phyloP scores from a whole-genome alignment of 208 protist genomes.

The Borovskyia barvae region DNA sequence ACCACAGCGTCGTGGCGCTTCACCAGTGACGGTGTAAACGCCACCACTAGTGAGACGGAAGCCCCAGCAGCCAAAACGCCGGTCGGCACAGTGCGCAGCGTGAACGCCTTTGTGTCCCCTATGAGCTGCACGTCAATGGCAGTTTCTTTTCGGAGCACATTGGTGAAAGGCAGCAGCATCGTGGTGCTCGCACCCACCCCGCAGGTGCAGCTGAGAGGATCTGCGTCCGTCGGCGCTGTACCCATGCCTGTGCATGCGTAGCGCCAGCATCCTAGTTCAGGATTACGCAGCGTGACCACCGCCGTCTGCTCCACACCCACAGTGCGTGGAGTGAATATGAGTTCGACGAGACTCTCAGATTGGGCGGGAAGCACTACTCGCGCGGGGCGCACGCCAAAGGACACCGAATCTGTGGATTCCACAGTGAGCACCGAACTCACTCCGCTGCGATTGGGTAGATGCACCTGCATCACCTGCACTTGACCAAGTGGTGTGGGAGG shows the following conservation, averaged over 20 bases:
- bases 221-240: slow-evolving; percentile 39
- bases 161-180: slow-evolving; percentile 62
- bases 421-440: slow-evolving; percentile 53
- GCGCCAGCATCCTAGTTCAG: slow-evolving; percentile 74
- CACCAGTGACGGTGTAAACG: slow-evolving; percentile 68
- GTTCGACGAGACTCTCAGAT: slow-evolving; percentile 44
- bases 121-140: slow-evolving; percentile 29
- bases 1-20: slow-evolving; percentile 54
- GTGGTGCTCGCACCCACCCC: slow-evolving; percentile 41
- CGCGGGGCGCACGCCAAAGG: slow-evolving; percentile 53
- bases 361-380: slow-evolving; percentile 52
- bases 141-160: slow-evolving; percentile 66
- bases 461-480: slow-evolving; percentile 41
- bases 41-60: slow-evolving; percentile 43
- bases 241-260: slow-evolving; percentile 78
- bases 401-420: slow-evolving; percentile 55
- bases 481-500: slow-evolving; percentile 68
- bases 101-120: slow-evolving; percentile 31
- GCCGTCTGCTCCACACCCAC: slow-evolving; percentile 56
- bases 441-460: slow-evolving; percentile 76
- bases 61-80: slow-evolving; percentile 38
- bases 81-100: slow-evolving; percentile 21
- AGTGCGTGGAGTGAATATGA: slow-evolving; percentile 80
- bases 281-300: slow-evolving; percentile 57
- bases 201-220: slow-evolving; percentile 43